These are phyloP conservation scores for Allantophomopsis lycopodina DNA, from an alignment of 2,329 filamentous ascomycete genomes.

Conservation along the genomic window DNA sequence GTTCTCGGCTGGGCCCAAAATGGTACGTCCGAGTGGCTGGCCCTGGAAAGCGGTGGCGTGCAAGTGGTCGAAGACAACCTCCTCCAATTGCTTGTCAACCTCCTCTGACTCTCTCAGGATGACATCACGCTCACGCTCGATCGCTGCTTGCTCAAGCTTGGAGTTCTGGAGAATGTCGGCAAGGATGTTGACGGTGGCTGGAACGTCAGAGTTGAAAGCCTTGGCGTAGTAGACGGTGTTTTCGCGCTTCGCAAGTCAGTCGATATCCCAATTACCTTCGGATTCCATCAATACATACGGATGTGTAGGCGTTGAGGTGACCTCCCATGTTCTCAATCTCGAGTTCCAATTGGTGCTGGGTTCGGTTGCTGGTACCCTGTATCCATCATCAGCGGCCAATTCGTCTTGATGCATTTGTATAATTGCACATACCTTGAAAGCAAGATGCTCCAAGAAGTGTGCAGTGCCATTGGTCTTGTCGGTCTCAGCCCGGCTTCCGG, in stretches of 20 bases:
- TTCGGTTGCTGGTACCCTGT: constrained; percentile 84
- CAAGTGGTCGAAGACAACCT: constrained; percentile 98
- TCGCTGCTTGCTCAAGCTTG: constrained; percentile 84
- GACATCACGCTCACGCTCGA: constrained; percentile 96
- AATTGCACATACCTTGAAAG: constrained; percentile 72
- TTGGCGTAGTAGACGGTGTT: constrained; percentile 99
- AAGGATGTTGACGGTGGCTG: constrained; percentile 93
- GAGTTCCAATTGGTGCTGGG: constrained; percentile 93
- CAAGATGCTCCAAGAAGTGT: constrained; percentile 98
- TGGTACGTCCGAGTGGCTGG: constrained; percentile 93
- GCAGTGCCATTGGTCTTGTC: constrained; percentile 98
- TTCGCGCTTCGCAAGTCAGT: constrained; percentile 52
- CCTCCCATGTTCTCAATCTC: constrained; percentile 99
- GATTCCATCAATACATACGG: constrained; percentile 44
- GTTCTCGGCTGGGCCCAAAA: constrained; percentile 95
- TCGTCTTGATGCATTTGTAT: constrained; percentile 2
- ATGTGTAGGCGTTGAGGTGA: constrained; percentile 98
- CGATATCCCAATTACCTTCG: constrained; percentile 1
- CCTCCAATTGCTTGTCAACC: constrained; percentile 99
- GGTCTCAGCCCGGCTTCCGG: constrained; percentile 94
- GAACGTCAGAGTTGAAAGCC: constrained; percentile 95
- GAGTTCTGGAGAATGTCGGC: constrained; percentile 99
- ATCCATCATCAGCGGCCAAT: constrained; percentile 9
- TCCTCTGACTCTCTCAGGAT: constrained; percentile 98
- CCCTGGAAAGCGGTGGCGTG: constrained; percentile 96